Evolutionary conservation across 768 basidiomycete species (phyloP), one percentile per base, ranked within the genome.

Genomic region (Calvatia gigantea): DNA sequence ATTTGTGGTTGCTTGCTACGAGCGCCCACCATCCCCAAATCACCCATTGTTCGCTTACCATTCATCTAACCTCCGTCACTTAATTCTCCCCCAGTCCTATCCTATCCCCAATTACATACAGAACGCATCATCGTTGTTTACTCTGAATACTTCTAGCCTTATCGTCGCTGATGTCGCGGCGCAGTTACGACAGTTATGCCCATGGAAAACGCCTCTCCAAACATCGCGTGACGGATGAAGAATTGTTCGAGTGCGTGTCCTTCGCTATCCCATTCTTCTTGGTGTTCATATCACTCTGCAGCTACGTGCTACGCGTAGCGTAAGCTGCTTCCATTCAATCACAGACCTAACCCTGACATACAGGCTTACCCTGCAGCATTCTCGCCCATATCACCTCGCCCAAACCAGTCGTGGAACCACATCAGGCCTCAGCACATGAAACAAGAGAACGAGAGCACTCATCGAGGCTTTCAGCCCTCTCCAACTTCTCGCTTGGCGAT

Each of bases 231-330:
- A 82, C 86, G 25, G 91, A 94, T 63, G 90, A 93, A 55, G 91
- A 94, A 67, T 75, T 94, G 62, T 91, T 90, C 75, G 83, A 89
- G 91, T 94, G 69, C 48, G 73, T 69, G 35, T 14, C 27, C 33
- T 59, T 42, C 59, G 52, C 37, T 62, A 35, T 53, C 58, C 44
- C 25, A 44, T 59, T 52, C 21, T 38, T 53, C 51, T 56, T 32
- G 47, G 27, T 58, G 12, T 46, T 59, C 49, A 17, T 45, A 27
- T 48, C 11, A 29, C 41, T 41, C 55, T 35, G 14, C 58, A 94
- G 92, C 61, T 91, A 89, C 82, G 82, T 81, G 35, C 78, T 94
- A 43, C 85, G 92, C 57, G 87, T 89, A 72, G 87, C 89, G 92
- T 94, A 69, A 77, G 89, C 78, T 52, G 55, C 62, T 47, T 28